Evolutionary conservation across 352 stramenopile genomes (phyloP), one percentile per base, ranked within the genome.

Genomic region (Blastocystis sp.): DNA sequence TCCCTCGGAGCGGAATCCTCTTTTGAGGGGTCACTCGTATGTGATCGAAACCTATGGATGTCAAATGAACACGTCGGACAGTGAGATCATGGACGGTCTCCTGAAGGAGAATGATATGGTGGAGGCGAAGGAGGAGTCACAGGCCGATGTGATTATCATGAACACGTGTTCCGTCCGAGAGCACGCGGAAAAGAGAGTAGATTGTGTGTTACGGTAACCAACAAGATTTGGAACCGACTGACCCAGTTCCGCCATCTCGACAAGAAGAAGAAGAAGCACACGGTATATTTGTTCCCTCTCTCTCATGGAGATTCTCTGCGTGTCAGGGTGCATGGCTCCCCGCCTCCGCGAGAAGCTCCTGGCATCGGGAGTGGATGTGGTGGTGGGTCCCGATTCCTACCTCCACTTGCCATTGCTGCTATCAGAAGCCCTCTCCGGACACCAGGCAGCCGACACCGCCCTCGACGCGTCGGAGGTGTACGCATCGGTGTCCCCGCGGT

Each of bases 81-180:
- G 92, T 67, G 95, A 98, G 87, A 97, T 99, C 89, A 94, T 99
- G 54, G 91, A 92, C 21, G 91, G 92, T 42, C 94, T 99, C 46
- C 89, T 99, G 34, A 86, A 96, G 1, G 86, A 90, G 67, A 53
- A 87, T 48, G 88, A 89, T 40, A 89, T 88, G 75, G 86, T 65
- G 11, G 87, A 93, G 38, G 90, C 91, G 4, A 18, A 84, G 21
- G 87, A 90, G 3, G 89, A 91, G 64, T 90, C 93, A 9, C 88
- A 91, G 14, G 94, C 95, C 42, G 93, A 97, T 87, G 90, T 99
- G 4, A 91, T 98, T 8, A 89, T 99, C 27, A 93, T 97, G 86
- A 99, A 99, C 89, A 99, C 96, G 36, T 99, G 96, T 89, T 96
- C 96, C 9, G 96, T 99, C 87, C 92, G 96, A n/a, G 96, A 99